Evolutionary conservation across 257 asterid species (phyloP).

Genomic region (Primulina tabacum): DNA sequence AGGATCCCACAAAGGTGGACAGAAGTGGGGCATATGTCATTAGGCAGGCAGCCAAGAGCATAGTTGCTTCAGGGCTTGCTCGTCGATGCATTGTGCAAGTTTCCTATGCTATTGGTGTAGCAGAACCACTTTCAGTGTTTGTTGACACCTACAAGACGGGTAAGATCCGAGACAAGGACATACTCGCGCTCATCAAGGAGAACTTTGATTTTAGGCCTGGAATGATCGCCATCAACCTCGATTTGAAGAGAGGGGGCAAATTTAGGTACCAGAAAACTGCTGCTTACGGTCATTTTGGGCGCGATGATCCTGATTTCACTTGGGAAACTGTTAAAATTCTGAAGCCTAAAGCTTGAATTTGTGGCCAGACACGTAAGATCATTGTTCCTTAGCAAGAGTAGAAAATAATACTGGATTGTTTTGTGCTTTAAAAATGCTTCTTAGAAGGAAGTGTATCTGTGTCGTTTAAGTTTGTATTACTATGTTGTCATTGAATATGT

Average conservation of each 20-base stretch:
- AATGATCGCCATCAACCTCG: conserved; percentile 85
- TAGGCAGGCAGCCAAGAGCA: conserved; percentile 93
- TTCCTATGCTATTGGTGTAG: conserved; percentile 85
- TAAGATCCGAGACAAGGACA: conserved; percentile 75
- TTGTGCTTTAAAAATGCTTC: not conserved
- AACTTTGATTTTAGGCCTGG: conserved; percentile 92
- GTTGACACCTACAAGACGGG: conserved; percentile 86
- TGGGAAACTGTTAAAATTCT: conserved; percentile 87
- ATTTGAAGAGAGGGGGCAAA: conserved; percentile 77
- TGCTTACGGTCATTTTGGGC: conserved; percentile 91
- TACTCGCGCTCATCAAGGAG: conserved; percentile 66
- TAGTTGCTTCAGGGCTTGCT: conserved; percentile 86
- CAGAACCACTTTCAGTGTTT: conserved; percentile 85
- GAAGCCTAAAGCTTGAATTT: conserved; percentile 76
- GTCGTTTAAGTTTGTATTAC: not conserved
- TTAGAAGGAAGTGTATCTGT: not conserved
- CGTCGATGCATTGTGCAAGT: conserved; percentile 85
- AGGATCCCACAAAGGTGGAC: conserved; percentile 90
- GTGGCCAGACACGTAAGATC: not conserved
- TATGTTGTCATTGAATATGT: not conserved
- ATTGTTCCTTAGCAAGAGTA: not conserved
- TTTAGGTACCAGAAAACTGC: conserved; percentile 88
- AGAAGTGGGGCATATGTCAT: conserved; percentile 89
- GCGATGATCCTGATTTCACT: conserved; percentile 77
- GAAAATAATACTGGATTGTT: not conserved